A percentile compares a stretch with the other conserved stretches of the same genome.
Evolutionary conservation across 306 rosid genomes (phyloP).

Genomic region (Sechiopsis laciniata): DNA sequence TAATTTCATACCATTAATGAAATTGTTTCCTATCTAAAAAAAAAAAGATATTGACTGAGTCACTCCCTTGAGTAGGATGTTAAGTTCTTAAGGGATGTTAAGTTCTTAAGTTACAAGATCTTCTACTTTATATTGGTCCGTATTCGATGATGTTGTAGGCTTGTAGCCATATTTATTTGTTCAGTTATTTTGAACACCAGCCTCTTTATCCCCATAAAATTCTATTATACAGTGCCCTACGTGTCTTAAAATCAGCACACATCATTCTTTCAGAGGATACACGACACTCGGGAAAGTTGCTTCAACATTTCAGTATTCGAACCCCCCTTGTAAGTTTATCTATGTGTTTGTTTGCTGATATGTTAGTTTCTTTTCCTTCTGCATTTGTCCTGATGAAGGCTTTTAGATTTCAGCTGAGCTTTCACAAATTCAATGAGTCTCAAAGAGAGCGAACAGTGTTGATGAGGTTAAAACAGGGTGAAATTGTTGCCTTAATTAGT

Average conservation of each 20-base stretch:
- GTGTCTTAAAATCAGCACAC: constrained; percentile 64
- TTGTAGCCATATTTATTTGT: not conserved
- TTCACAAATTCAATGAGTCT: constrained; percentile 84
- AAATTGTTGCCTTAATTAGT: constrained; percentile 70
- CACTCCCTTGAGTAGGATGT: not conserved
- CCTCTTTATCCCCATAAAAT: not conserved
- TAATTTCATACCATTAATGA: too few species aligned
- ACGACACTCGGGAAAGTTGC: constrained; percentile 84
- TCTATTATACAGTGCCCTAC: constrained; percentile 56
- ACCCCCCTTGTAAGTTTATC: constrained; percentile 66
- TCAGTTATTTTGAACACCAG: not conserved
- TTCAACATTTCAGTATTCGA: constrained; percentile 67
- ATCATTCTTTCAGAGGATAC: constrained; percentile 89
- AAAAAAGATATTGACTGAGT: not conserved
- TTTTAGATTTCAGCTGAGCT: constrained; percentile 66
- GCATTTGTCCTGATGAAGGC: constrained; percentile 28
- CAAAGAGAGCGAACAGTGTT: constrained; percentile 77
- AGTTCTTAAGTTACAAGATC: constrained; percentile 4
- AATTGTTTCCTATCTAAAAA: too few species aligned
- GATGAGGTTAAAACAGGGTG: constrained; percentile 77
- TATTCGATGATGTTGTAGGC: not conserved
- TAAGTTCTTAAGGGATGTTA: not conserved
- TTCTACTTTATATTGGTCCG: not conserved
- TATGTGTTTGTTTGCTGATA: not conserved
- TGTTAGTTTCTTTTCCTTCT: not conserved